Evolutionary conservation across 768 basidiomycete genomes (phyloP).

Genomic region (Xerocomus potaroensis): DNA sequence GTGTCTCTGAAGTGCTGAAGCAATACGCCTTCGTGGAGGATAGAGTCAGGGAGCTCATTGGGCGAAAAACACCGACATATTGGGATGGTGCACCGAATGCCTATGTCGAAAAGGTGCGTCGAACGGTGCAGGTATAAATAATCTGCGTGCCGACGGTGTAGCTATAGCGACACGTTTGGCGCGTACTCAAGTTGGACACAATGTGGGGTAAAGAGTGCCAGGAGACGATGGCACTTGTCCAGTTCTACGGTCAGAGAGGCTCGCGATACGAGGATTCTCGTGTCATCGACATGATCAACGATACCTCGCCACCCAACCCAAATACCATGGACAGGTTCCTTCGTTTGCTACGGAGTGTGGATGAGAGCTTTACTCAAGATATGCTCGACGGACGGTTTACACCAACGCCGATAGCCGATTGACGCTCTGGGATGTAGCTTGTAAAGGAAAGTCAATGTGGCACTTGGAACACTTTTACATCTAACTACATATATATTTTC

Average conservation of each 20-base stretch:
- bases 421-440: not conserved
- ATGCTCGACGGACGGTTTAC: slow-evolving; percentile 11
- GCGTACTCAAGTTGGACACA: slow-evolving; percentile 42
- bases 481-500: too few relatives aligned
- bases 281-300: slow-evolving; percentile 49
- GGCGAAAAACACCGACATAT: slow-evolving; percentile 40
- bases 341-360: slow-evolving; percentile 44
- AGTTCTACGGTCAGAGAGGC: slow-evolving; percentile 55
- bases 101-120: slow-evolving; percentile 44
- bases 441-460: slow-evolving; percentile 1
- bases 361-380: slow-evolving; percentile 36
- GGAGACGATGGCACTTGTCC: slow-evolving; percentile 48
- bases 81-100: slow-evolving; percentile 31
- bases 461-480: too few relatives aligned
- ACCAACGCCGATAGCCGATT: not conserved
- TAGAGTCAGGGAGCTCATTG: slow-evolving; percentile 44
- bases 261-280: slow-evolving; percentile 43
- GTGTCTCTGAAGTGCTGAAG: slow-evolving; percentile 39
- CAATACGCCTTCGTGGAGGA: slow-evolving; percentile 53
- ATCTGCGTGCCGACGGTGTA: slow-evolving; percentile 1
- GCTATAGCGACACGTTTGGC: slow-evolving; percentile 45
- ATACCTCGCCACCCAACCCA: slow-evolving; percentile 38
- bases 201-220: slow-evolving; percentile 45
- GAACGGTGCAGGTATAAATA: not conserved
- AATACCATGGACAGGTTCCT: slow-evolving; percentile 48